Base-by-base conservation (phyloP, 805 yeast genomes). In the Kluyveromyces lactis region DNA sequence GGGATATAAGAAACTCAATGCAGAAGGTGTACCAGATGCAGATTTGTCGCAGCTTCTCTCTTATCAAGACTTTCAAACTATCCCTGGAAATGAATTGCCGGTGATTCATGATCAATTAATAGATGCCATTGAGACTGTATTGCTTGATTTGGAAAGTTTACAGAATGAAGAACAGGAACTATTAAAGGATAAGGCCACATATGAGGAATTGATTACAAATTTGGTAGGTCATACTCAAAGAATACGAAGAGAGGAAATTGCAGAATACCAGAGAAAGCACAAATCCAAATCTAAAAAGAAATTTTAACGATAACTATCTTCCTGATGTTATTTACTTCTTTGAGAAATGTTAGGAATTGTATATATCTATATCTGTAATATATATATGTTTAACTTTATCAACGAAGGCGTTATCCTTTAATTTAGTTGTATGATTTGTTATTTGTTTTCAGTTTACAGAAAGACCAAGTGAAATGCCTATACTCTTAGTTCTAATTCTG, bases 171-270 rank as follows among this genome's bases (percentile, higher is more conserved):
- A 72, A 35, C 55, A 58, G 26, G 76, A 70, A 7, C 61, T 79
- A 15, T 65, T 65, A 41, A 71, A 68, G 31, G 94, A 87, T 56
- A 82, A 84, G 51, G 73, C 72, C 26, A 75, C 89, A 12, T 87
- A 81, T 55, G 95, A 90, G 50, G 72, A 81, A 2, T 95, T 92
- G 48, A 87, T 92, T 31, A 95, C 86, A 54, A 87, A 86, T 51
- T 64, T 89, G 49, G 84, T 89, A 12, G 97, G 95, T 6, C 87
- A 89, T 56, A 83, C 95, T 5, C 96, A 92, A 58, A 75, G 85
- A 50, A 51, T 82, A 37, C 73, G 83, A 49, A 68, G 90, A 40
- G 67, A 63, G 41, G 71, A 68, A 47, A 58, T 65, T 12, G 61
- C 66, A 31, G 48, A 54, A 33, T 51, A 52, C 36, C 50, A 64